Conservation (phyloP, 164 flowering plant species). For the Macadamia tetraphylla region DNA sequence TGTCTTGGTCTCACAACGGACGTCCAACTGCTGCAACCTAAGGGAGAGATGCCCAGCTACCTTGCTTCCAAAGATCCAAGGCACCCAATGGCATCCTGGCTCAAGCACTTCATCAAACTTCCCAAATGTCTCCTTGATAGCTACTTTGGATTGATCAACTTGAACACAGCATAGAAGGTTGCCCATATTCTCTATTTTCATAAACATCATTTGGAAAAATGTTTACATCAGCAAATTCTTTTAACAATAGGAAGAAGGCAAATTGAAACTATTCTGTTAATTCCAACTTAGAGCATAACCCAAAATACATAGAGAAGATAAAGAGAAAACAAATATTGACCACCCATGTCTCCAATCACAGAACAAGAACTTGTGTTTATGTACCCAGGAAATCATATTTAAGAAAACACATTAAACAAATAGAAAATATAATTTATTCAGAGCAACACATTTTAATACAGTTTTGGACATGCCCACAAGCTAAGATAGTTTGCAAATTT, state of each 20-base stretch:
- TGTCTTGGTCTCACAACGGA: constrained; percentile 33
- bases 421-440: too few relatives aligned
- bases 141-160: constrained; percentile 32
- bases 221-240: neutral
- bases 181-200: constrained; percentile 14
- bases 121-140: constrained; percentile 28
- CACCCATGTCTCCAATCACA: too few relatives aligned
- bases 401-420: too few relatives aligned
- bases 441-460: too few relatives aligned
- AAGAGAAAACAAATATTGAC: too few relatives aligned
- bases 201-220: neutral
- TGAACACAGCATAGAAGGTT: constrained; percentile 21
- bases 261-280: too few relatives aligned
- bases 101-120: constrained; percentile 27
- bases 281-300: too few relatives aligned
- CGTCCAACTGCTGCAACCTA: constrained; percentile 30
- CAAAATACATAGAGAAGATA: too few relatives aligned
- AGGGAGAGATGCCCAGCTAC: constrained; percentile 27
- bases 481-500: too few relatives aligned
- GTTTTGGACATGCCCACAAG: too few relatives aligned
- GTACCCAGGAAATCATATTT: too few relatives aligned
- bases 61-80: constrained; percentile 24
- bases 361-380: too few relatives aligned
- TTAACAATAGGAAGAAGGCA: neutral
- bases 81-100: constrained; percentile 34